Percentiles rank a stretch among this genome's conserved stretches.
Conservation (phyloP, 148 eudicot genomes). For the Euryodendron excelsum region DNA sequence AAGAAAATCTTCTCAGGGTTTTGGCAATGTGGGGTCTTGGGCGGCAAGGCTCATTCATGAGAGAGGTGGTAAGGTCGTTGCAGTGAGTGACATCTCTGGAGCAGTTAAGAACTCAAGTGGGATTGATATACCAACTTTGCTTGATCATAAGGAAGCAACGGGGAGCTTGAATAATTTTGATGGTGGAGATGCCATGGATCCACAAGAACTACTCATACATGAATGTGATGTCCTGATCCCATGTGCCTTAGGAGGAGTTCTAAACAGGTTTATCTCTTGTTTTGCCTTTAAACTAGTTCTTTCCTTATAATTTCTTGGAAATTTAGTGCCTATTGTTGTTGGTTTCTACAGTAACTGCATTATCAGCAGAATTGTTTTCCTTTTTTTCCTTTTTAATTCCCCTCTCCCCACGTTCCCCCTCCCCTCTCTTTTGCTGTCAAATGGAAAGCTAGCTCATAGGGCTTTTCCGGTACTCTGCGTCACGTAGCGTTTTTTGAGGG, state of each 20-base stretch:
- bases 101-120: slow-evolving; percentile 50
- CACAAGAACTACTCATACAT: slow-evolving; percentile 38
- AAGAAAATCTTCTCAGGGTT: slow-evolving; percentile 33
- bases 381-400: too few species aligned
- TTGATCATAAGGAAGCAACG: slow-evolving; percentile 43
- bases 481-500: too few species aligned
- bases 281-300: not conserved
- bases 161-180: slow-evolving; percentile 40
- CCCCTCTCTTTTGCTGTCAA: too few species aligned
- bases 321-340: not conserved
- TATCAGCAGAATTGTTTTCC: too few species aligned
- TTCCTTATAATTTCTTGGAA: not conserved
- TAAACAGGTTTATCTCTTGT: slow-evolving; percentile 37
- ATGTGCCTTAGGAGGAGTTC: slow-evolving; percentile 59
- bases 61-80: slow-evolving; percentile 62
- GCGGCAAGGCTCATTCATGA: slow-evolving; percentile 60
- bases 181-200: slow-evolving; percentile 50
- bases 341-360: too few species aligned
- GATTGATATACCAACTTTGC: slow-evolving; percentile 41
- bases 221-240: slow-evolving; percentile 63
- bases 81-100: slow-evolving; percentile 73
- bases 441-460: too few species aligned
- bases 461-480: too few species aligned
- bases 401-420: too few species aligned
- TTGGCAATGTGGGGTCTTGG: slow-evolving; percentile 79